Percentiles rank a stretch among this genome's conserved stretches.
Conservation (phyloP, 2,329 filamentous ascomycete species). For the Aspergillus vadensis region DNA sequence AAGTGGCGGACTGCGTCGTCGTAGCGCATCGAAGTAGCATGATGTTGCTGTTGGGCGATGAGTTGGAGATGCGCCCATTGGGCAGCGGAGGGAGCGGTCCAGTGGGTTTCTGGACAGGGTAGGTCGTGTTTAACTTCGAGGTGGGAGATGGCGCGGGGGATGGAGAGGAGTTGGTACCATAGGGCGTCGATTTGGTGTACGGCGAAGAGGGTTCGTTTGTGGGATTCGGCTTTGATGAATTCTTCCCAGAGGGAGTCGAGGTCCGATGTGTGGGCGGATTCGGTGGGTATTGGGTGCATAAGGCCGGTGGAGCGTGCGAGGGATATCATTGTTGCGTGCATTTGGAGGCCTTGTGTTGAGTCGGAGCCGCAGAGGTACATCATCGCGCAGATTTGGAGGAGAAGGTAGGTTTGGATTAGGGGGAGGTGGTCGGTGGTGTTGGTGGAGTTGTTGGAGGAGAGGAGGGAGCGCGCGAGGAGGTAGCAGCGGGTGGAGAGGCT, state of each 20-base stretch:
- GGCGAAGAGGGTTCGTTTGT: slow-evolving; percentile 48
- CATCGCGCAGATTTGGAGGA: slow-evolving; percentile 48
- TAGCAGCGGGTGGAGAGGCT: slow-evolving; percentile 39
- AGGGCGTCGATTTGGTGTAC: slow-evolving; percentile 48
- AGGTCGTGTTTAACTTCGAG: slow-evolving; percentile 50
- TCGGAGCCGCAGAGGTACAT: slow-evolving; percentile 45
- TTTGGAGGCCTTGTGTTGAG: slow-evolving; percentile 40
- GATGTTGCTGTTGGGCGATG: neutral
- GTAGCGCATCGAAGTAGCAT: slow-evolving; percentile 38
- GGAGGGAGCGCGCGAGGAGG: slow-evolving; percentile 32
- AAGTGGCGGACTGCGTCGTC: slow-evolving; percentile 42
- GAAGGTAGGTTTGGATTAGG: slow-evolving; percentile 42
- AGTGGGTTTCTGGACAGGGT: slow-evolving; percentile 43
- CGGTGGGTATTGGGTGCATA: slow-evolving; percentile 33
- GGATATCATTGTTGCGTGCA: slow-evolving; percentile 46
- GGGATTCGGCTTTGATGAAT: slow-evolving; percentile 42
- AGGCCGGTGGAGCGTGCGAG: slow-evolving; percentile 40
- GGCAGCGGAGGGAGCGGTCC: slow-evolving; percentile 41
- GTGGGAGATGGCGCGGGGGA: slow-evolving; percentile 33
- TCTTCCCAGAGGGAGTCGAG: slow-evolving; percentile 45
- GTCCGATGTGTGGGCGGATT: slow-evolving; percentile 29
- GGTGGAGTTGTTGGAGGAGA: slow-evolving; percentile 20
- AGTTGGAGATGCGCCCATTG: slow-evolving; percentile 32
- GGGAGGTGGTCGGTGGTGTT: slow-evolving; percentile 22
- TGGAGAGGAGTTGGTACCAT: slow-evolving; percentile 47